Conservation (phyloP, 768 basidiomycete species). For the Lyophyllum semitale region DNA sequence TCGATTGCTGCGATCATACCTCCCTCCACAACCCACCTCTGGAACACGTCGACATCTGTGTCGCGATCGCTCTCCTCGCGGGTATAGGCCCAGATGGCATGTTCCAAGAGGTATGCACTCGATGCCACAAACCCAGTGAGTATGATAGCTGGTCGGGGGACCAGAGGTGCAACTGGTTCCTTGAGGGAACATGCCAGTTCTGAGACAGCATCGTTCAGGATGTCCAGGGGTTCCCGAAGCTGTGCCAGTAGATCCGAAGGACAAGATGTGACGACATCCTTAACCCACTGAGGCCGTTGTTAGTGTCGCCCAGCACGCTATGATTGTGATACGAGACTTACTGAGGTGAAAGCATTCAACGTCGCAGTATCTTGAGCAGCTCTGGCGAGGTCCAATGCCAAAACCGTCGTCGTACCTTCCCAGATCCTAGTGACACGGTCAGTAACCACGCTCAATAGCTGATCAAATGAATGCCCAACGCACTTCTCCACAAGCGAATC, state of each 20-base stretch:
- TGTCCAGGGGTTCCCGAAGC: slow-evolving; percentile 29
- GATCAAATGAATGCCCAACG: neutral
- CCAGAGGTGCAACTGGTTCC: slow-evolving; percentile 42
- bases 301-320: neutral
- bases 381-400: slow-evolving; percentile 67
- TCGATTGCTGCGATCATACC: slow-evolving; percentile 39
- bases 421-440: slow-evolving; percentile 55
- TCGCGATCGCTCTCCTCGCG: slow-evolving; percentile 28
- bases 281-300: slow-evolving; percentile 49
- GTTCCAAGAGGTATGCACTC: slow-evolving; percentile 62
- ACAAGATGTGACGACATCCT: slow-evolving; percentile 41
- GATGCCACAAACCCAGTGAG: slow-evolving; percentile 59
- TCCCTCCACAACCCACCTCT: slow-evolving; percentile 50
- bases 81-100: slow-evolving; percentile 59
- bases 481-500: slow-evolving; percentile 75
- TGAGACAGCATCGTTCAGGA: slow-evolving; percentile 40
- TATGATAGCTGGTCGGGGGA: slow-evolving; percentile 60
- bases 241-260: slow-evolving; percentile 31
- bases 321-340: slow-evolving; percentile 29
- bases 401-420: slow-evolving; percentile 75
- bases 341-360: slow-evolving; percentile 49
- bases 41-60: slow-evolving; percentile 53
- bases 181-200: slow-evolving; percentile 42
- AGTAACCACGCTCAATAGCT: neutral
- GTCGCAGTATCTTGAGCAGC: slow-evolving; percentile 47